A percentile compares a stretch with the other conserved stretches of the same genome.
Evolutionary conservation across 2,329 filamentous ascomycete species (phyloP).

Genomic region (Chaetomium strumarium): DNA sequence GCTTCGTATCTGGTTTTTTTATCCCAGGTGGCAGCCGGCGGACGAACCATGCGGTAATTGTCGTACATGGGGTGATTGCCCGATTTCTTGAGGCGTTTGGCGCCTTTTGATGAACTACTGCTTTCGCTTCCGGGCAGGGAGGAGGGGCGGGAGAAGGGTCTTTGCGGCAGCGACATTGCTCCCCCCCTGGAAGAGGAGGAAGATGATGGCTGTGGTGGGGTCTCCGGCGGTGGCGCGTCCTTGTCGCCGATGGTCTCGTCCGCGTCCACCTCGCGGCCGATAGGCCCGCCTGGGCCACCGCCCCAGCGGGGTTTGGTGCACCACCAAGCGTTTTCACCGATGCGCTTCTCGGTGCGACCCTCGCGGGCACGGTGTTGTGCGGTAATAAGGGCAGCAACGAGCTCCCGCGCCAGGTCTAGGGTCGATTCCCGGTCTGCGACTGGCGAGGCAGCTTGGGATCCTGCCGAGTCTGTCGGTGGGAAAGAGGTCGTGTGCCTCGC

Average conservation of each 20-base stretch:
- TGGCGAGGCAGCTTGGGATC: neutral
- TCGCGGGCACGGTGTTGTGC: slow-evolving; percentile 59
- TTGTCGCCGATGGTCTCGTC: slow-evolving; percentile 43
- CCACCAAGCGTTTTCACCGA: slow-evolving; percentile 59
- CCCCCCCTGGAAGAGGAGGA: neutral
- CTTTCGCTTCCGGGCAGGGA: neutral
- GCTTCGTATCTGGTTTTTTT: slow-evolving; percentile 51
- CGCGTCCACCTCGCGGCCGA: slow-evolving; percentile 53
- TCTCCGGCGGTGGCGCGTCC: slow-evolving; percentile 30
- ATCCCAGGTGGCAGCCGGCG: slow-evolving; percentile 55
- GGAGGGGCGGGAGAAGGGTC: slow-evolving; percentile 7
- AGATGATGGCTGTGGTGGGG: slow-evolving; percentile 14
- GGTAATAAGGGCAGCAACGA: slow-evolving; percentile 54
- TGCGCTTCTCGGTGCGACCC: slow-evolving; percentile 48
- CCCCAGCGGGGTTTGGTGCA: slow-evolving; percentile 56
- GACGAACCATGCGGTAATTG: slow-evolving; percentile 56
- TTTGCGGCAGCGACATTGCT: slow-evolving; percentile 9
- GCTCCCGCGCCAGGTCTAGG: slow-evolving; percentile 56
- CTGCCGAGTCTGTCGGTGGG: slow-evolving; percentile 14
- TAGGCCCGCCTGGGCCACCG: slow-evolving; percentile 55
- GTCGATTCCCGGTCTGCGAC: slow-evolving; percentile 44
- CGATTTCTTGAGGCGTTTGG: slow-evolving; percentile 44
- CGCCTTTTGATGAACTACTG: slow-evolving; percentile 11
- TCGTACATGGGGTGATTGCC: slow-evolving; percentile 51
- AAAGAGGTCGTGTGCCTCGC: slow-evolving; percentile 52